phyloP scores from a whole-genome alignment of 2,329 filamentous ascomycete species.

The Penicillium sp. region DNA sequence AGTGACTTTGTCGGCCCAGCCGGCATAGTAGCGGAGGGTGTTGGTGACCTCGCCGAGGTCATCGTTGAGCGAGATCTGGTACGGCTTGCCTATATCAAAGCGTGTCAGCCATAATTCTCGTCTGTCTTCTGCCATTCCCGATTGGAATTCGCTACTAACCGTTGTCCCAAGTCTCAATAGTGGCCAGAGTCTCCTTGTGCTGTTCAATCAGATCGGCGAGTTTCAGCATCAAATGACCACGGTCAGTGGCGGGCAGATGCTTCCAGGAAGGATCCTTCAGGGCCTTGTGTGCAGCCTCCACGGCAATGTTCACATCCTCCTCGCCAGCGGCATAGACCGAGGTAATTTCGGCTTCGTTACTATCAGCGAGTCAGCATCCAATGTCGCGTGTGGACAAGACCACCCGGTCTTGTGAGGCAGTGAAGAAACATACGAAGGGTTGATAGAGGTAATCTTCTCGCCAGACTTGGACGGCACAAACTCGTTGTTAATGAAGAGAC shows the following conservation, averaged over 20 bases:
- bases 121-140: background rate
- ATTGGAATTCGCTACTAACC: conserved; percentile 59
- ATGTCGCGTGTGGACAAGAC: background rate
- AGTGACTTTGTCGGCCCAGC: conserved; percentile 90
- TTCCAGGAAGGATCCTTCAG: conserved; percentile 46
- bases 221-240: conserved; percentile 70
- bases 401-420: too few species aligned
- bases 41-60: conserved; percentile 72
- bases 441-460: conserved; percentile 69
- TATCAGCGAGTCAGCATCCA: conserved; percentile 37
- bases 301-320: conserved; percentile 43
- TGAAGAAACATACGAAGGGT: conserved; percentile 61
- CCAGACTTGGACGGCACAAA: conserved; percentile 72
- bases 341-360: conserved; percentile 71
- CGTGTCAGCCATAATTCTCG: background rate
- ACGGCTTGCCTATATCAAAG: conserved; percentile 47
- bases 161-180: conserved; percentile 80
- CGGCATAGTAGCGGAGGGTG: conserved; percentile 83
- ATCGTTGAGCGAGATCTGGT: conserved; percentile 59
- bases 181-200: conserved; percentile 67
- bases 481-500: conserved; percentile 85
- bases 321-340: conserved; percentile 67
- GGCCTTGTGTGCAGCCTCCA: conserved; percentile 44
- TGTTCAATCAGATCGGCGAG: conserved; percentile 72
- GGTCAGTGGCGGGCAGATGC: conserved; percentile 58